Conservation (phyloP, 768 basidiomycete species). For the Agrocybe pediades region DNA sequence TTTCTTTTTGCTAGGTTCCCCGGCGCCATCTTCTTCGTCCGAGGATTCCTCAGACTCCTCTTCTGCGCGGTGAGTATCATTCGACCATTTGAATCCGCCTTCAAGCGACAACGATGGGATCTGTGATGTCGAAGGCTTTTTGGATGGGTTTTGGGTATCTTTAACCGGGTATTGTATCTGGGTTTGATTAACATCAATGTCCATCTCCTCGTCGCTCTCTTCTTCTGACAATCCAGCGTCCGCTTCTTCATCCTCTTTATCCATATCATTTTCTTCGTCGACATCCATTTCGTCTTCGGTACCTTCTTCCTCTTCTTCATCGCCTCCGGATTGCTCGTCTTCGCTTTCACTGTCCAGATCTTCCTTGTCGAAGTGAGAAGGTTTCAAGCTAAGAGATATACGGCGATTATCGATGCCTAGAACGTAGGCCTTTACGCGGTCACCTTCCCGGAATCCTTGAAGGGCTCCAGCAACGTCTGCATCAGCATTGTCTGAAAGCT, state of each 20-base stretch:
- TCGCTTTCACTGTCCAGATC: constrained; percentile 46
- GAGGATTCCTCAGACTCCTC: constrained; percentile 44
- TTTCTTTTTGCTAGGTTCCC: constrained; percentile 53
- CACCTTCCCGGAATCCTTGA: constrained; percentile 82
- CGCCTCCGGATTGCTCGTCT: constrained; percentile 23
- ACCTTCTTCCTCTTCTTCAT: constrained; percentile 23
- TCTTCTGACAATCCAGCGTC: constrained; percentile 26
- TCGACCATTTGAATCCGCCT: constrained; percentile 76
- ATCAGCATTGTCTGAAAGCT: constrained; percentile 89
- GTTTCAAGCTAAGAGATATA: constrained; percentile 86
- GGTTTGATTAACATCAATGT: constrained; percentile 42
- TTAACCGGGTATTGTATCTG: constrained; percentile 24
- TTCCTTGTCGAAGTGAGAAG: constrained; percentile 78
- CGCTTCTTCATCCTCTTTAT: constrained; percentile 8
- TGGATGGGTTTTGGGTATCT: constrained; percentile 10
- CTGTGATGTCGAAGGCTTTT: constrained; percentile 15
- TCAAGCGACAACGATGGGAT: constrained; percentile 50
- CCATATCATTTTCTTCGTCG: constrained; percentile 11
- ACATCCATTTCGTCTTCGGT: constrained; percentile 5
- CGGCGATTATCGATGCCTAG: constrained; percentile 74
- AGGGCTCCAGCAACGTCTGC: constrained; percentile 80
- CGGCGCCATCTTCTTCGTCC: constrained; percentile 46
- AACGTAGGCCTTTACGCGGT: constrained; percentile 80
- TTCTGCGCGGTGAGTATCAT: constrained; percentile 32
- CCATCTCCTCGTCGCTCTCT: constrained; percentile 39